Conservation (phyloP, 2,329 filamentous ascomycete genomes). For the Phaeomoniella chlamydospora region DNA sequence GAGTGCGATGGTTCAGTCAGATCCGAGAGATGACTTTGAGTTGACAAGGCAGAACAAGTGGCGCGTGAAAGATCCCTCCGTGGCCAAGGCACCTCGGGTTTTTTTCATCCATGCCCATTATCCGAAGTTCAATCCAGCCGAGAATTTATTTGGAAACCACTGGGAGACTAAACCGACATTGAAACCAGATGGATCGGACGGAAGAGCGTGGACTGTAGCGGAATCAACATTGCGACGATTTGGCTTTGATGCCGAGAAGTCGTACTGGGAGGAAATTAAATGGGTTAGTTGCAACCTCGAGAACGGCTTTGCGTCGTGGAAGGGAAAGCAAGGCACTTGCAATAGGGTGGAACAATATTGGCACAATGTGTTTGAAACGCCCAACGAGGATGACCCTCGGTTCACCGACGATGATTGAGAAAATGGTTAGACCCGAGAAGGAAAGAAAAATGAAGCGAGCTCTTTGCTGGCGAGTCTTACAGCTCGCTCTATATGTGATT, state of each 20-base stretch:
- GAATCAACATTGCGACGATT: conserved; percentile 19
- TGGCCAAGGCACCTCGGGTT: conserved; percentile 16
- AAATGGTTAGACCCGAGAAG: background rate
- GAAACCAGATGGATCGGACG: conserved; percentile 18
- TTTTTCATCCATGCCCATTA: conserved; percentile 27
- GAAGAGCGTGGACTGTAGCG: conserved; percentile 21
- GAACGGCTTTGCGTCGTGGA: conserved; percentile 18
- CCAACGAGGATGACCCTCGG: background rate
- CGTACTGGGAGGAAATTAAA: conserved; percentile 25
- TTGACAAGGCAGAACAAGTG: conserved; percentile 17
- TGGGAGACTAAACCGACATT: conserved; percentile 22
- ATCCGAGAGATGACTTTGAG: conserved; percentile 21
- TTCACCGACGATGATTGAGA: background rate
- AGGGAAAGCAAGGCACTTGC: conserved; percentile 16
- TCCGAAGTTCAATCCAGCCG: conserved; percentile 25
- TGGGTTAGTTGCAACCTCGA: conserved; percentile 23
- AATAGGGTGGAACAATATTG: conserved; percentile 18
- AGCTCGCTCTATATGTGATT: too few relatives aligned
- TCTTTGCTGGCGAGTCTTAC: too few relatives aligned
- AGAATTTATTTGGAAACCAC: conserved; percentile 20
- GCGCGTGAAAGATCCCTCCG: conserved; percentile 17
- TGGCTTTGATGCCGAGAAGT: conserved; percentile 22
- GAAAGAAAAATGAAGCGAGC: too few relatives aligned
- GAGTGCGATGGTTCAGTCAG: conserved; percentile 22
- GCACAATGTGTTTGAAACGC: conserved; percentile 17